phyloP scores from a whole-genome alignment of 2,329 filamentous ascomycete species.

The Fusarium sp. region DNA sequence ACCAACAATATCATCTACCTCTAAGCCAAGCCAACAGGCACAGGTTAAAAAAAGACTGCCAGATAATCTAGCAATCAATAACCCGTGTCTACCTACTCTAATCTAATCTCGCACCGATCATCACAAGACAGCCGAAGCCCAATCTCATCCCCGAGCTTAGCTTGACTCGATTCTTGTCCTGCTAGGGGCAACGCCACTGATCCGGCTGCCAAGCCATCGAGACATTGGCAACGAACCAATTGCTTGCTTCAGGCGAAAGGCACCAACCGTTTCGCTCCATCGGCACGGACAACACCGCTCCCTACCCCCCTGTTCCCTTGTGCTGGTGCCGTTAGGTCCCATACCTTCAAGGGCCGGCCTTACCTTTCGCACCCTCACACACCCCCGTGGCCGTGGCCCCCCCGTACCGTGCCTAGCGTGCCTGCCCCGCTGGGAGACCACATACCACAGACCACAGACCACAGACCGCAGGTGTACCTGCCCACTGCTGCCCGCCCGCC shows the following conservation, averaged over 20 bases:
- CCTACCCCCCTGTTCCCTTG: constrained; percentile 17
- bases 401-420: constrained; percentile 39
- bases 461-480: constrained; percentile 29
- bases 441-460: constrained; percentile 29
- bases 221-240: constrained; percentile 35
- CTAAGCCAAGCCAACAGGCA: not conserved
- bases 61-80: constrained; percentile 4
- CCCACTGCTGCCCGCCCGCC: constrained; percentile 30
- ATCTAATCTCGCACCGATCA: constrained; percentile 15
- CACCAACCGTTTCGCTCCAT: constrained; percentile 25
- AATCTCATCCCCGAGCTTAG: constrained; percentile 11
- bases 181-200: constrained; percentile 35
- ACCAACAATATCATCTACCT: not conserved
- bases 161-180: constrained; percentile 21
- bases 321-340: constrained; percentile 7
- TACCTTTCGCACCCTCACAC: not conserved
- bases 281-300: constrained; percentile 33
- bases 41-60: constrained; percentile 11
- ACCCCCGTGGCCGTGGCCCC: constrained; percentile 19
- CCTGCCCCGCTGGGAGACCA: constrained; percentile 29
- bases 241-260: constrained; percentile 34
- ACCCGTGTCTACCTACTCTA: constrained; percentile 1
- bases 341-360: not conserved
- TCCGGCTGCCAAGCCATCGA: constrained; percentile 34
- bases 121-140: constrained; percentile 25